Base-by-base conservation (phyloP, 306 rosid species). In the Quercus mongolica region DNA sequence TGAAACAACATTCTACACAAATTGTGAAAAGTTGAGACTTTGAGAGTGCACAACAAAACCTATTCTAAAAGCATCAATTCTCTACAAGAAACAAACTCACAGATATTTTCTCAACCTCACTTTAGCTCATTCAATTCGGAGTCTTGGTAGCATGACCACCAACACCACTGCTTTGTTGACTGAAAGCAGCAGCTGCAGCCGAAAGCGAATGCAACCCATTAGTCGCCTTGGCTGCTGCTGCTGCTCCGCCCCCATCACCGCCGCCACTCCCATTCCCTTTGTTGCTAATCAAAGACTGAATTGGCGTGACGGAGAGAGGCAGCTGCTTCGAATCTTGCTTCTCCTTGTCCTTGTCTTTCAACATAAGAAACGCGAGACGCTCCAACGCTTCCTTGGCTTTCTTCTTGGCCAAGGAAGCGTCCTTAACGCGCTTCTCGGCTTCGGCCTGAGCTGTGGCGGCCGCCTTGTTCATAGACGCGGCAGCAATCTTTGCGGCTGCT, bases 361-460 rank as follows among this genome's bases (percentile, higher is more conserved):
- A 59, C 17, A 75, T 74, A 6, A 78, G 71, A 76, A 15, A 71
- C 1, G 82, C 90, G 1, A 92, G 81, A 2, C 57, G 57, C 5
- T 92, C 91, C 88, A 92, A 70, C 0, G 92, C 93, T 49, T 89
- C 90, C 26, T 46, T 75, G 7, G 95, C 97, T 72, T 74, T 81
- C 83, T 85, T 92, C 86, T 82, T 86, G 0, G 95, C 94, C 17
- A 69, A 46, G 7, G 84, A 87, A 0, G 97, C 97, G 55, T 86
- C 88, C 79, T 46, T 70, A 15, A 82, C 85, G 5, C 88, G 83
- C 33, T 82, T 75, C 77, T 90, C 95, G 0, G 97, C 94, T 0
- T 86, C 86, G 5, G 56, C 61, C 77, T 90, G 69, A 5, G 91
- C 90, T 0, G 76, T 81, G 0, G 83, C 68, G 0, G 93, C 93